phyloP scores from a whole-genome alignment of 2,329 filamentous ascomycete genomes.

The Exophiala sp. region DNA sequence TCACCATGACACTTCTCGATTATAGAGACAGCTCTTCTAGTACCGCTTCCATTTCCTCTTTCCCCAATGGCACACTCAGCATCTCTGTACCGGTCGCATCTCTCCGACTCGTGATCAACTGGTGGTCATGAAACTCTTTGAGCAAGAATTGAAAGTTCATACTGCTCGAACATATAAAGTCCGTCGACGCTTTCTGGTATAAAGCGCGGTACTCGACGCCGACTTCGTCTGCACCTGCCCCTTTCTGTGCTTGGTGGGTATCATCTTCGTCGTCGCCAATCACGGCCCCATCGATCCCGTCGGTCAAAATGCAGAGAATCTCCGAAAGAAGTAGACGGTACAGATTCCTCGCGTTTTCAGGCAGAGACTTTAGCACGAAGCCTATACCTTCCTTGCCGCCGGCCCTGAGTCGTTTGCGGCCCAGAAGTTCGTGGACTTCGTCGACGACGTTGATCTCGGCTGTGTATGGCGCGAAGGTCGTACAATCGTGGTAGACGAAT shows the following conservation, averaged over 20 bases:
- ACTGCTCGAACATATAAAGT: conserved; percentile 95
- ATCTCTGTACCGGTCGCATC: conserved; percentile 82
- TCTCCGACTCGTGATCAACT: conserved; percentile 88
- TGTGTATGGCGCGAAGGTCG: conserved; percentile 74
- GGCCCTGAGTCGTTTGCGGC: conserved; percentile 71
- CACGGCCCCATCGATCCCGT: conserved; percentile 35
- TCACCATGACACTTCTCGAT: neutral
- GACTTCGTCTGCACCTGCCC: conserved; percentile 37
- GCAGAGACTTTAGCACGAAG: conserved; percentile 84
- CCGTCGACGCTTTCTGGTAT: conserved; percentile 93
- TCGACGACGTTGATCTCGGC: conserved; percentile 81
- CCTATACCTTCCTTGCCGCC: conserved; percentile 88
- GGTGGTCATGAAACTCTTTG: conserved; percentile 97
- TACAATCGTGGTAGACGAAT: conserved; percentile 90
- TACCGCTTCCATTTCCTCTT: conserved; percentile 83
- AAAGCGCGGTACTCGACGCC: conserved; percentile 87
- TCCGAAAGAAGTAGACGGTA: conserved; percentile 84
- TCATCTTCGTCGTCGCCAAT: conserved; percentile 31
- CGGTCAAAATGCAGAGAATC: conserved; percentile 67
- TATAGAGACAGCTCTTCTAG: conserved; percentile 65
- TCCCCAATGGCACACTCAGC: conserved; percentile 77
- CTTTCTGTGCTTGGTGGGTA: conserved; percentile 24
- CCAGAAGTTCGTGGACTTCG: conserved; percentile 81
- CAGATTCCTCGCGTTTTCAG: conserved; percentile 84
- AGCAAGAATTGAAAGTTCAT: conserved; percentile 90